Evolutionary conservation across 2,329 filamentous ascomycete genomes (phyloP).

Genomic region (Hypocrella siamensis): DNA sequence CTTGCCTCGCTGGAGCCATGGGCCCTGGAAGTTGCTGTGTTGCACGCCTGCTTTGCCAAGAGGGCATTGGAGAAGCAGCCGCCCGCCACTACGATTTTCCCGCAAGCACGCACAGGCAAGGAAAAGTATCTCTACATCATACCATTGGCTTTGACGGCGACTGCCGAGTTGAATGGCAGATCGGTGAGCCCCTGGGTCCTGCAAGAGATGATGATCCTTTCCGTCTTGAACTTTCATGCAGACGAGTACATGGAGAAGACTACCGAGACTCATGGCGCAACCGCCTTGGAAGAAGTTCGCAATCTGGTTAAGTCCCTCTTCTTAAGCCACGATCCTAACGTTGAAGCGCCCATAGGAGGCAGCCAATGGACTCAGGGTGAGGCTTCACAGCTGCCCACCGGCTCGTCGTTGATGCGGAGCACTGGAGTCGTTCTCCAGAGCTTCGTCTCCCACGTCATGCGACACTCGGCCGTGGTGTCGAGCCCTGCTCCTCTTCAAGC

Average conservation of each 20-base stretch:
- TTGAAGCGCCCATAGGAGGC: too few species aligned
- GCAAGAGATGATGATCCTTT: constrained; percentile 5
- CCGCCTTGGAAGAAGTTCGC: too few species aligned
- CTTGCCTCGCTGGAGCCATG: not conserved
- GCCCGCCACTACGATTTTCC: not conserved
- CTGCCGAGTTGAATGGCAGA: not conserved
- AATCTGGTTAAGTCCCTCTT: too few species aligned
- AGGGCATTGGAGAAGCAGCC: not conserved
- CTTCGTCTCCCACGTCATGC: not conserved
- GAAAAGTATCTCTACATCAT: constrained; percentile 5
- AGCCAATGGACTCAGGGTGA: not conserved
- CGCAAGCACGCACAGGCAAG: not conserved
- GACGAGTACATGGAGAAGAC: constrained; percentile 5
- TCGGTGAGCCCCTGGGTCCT: not conserved
- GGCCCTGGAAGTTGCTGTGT: not conserved
- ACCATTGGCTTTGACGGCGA: constrained; percentile 3
- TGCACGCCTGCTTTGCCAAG: not conserved
- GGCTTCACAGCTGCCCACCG: too few species aligned
- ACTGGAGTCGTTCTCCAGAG: not conserved
- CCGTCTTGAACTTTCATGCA: constrained; percentile 3
- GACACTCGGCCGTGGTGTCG: not conserved
- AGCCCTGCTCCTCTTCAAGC: too few species aligned
- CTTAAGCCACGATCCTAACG: too few species aligned
- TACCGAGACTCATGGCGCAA: too few species aligned
- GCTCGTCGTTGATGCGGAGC: too few species aligned